Evolutionary conservation across 176 grass and related monocot genomes (phyloP), one percentile per base, ranked within the genome.

Genomic region (Chloris gayana): DNA sequence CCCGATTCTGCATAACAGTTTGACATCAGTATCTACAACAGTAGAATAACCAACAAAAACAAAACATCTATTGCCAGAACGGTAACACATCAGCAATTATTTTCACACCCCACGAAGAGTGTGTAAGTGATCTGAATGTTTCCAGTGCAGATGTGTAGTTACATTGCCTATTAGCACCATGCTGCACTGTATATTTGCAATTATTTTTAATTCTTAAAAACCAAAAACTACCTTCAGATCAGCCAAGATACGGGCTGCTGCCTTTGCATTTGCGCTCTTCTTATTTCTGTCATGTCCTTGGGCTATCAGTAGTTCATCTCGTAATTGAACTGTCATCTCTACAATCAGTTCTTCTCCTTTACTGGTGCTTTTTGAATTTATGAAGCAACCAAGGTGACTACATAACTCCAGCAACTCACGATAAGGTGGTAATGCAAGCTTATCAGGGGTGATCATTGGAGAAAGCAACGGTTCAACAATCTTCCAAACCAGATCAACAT

Each of bases 371-470:
- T 80, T 93, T 85, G 84, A 80, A 18, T 90, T 85, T 75, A 94
- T 80, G 83, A 88, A 94, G 64, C 88, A 98, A 62, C 95, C 95
- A 71, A 90, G 84, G 57, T 93, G 90, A 61, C 85, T 87, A 64
- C 92, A 98, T 38, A 98, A 66, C 75, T 98, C 95, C 70, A 76
- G 89, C 64, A 94, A 87, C 76, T 98, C 92, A 38, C 90, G 95
- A 30, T 88, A 91, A 74, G 95, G 90, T 72, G 89, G 77, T 67
- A 98, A 83, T 53, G 87, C 90, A 72, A 94, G 92, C 63, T 88
- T 98, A 70, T 98, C 89, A 89, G 92, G 92, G 73, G 95, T 98
- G 18, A 93, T 91, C 73, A 94, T 82, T 74, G 95, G 95, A 75
- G 90, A 93, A 84, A 95, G 87, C 30, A 95, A 85, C 0, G 70